These are phyloP conservation scores for Aspergillus sp. DNA, from an alignment of 2,329 filamentous ascomycete species.

Conservation along the genomic window DNA sequence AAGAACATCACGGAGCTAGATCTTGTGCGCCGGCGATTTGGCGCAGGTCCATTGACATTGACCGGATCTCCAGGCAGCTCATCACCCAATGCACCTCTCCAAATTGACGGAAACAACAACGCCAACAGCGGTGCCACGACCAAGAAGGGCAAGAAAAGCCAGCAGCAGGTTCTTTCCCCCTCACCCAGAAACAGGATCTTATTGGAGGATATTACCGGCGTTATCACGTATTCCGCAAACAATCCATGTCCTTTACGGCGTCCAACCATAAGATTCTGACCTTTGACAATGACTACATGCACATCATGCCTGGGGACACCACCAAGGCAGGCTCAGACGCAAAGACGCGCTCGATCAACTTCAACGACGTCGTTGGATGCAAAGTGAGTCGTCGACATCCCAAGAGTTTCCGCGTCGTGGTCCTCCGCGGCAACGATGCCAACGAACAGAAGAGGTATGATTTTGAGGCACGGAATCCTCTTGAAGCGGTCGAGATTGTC, in stretches of 20 bases:
- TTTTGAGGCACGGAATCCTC: conserved; percentile 55
- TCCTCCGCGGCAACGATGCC: conserved; percentile 57
- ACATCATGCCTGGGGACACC: conserved; percentile 55
- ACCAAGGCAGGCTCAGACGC: conserved; percentile 51
- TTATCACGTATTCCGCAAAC: conserved; percentile 61
- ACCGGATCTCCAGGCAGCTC: conserved; percentile 57
- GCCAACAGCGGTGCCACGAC: conserved; percentile 23
- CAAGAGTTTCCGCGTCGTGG: conserved; percentile 58
- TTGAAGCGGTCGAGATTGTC: conserved; percentile 59
- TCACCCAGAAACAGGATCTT: conserved; percentile 45
- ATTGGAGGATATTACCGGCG: conserved; percentile 53
- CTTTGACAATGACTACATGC: conserved; percentile 62
- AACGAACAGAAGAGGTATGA: conserved; percentile 63
- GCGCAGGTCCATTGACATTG: conserved; percentile 52
- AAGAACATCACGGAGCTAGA: conserved; percentile 58
- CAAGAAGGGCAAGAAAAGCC: conserved; percentile 41
- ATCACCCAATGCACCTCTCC: conserved; percentile 60
- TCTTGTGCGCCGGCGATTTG: conserved; percentile 58
- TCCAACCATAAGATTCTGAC: conserved; percentile 57
- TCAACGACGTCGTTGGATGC: conserved; percentile 59
- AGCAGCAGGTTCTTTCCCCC: conserved; percentile 40
- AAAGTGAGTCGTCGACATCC: conserved; percentile 62
- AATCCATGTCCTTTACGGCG: conserved; percentile 60
- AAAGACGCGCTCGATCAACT: conserved; percentile 59
- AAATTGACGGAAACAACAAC: conserved; percentile 40